These are phyloP conservation scores for Ogataea thermomethanolica DNA, from an alignment of 805 yeast genomes.

Conservation along the genomic window DNA sequence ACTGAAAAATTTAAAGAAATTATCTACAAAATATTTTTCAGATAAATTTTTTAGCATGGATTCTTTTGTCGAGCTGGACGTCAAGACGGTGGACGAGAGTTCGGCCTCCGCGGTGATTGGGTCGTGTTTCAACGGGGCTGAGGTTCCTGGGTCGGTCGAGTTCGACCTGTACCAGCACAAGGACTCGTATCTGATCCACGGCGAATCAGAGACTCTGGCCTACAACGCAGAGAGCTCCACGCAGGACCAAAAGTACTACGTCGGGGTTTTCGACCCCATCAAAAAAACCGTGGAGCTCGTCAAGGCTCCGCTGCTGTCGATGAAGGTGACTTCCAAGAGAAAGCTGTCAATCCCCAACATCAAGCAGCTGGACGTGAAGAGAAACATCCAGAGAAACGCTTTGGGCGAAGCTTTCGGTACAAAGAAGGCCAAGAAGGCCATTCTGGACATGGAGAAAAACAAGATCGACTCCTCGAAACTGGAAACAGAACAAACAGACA, in stretches of 20 bases:
- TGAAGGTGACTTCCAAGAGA: conserved; percentile 62
- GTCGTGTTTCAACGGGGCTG: conserved; percentile 76
- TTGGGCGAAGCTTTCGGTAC: conserved; percentile 98
- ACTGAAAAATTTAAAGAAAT: conserved; percentile 8
- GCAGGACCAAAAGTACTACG: conserved; percentile 52
- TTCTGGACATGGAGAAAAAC: conserved; percentile 75
- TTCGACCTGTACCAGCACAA: conserved; percentile 62
- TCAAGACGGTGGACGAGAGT: conserved; percentile 36
- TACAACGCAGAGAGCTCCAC: conserved; percentile 57
- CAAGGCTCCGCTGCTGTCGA: conserved; percentile 56
- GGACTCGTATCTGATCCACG: conserved; percentile 57
- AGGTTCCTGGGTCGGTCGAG: conserved; percentile 52
- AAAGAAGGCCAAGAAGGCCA: conserved; percentile 89
- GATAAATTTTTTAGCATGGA: conserved; percentile 27
- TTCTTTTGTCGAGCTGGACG: conserved; percentile 23
- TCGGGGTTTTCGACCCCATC: conserved; percentile 76
- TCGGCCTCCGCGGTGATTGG: conserved; percentile 54
- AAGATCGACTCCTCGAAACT: conserved; percentile 81
- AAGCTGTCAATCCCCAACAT: conserved; percentile 57
- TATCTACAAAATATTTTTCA: neutral
- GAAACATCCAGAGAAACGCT: conserved; percentile 66
- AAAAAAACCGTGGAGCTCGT: conserved; percentile 60
- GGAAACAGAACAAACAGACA: conserved; percentile 65
- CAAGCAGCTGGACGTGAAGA: conserved; percentile 49
- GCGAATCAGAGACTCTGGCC: conserved; percentile 69